phyloP scores from a whole-genome alignment of 1,284 basidiomycete genomes.

The Trichosporon asahii region DNA sequence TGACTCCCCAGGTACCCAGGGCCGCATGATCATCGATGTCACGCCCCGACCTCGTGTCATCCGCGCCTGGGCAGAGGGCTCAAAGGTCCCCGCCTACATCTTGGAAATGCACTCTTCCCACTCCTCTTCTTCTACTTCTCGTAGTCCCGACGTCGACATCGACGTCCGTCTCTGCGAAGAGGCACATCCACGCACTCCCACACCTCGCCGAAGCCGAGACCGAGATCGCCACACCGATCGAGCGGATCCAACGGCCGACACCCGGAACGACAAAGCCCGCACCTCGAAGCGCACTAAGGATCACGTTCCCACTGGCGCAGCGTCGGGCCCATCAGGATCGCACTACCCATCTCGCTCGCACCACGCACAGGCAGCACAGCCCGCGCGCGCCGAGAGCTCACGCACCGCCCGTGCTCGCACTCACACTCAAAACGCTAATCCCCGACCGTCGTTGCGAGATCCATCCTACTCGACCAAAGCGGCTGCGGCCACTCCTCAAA shows the following conservation, averaged over 20 bases:
- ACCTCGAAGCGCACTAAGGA: background rate
- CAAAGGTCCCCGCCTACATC: background rate
- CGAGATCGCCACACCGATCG: background rate
- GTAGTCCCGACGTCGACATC: background rate
- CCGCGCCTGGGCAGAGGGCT: background rate
- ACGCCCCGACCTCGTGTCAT: background rate
- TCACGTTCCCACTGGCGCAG: background rate
- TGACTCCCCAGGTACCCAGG: background rate
- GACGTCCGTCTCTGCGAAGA: background rate
- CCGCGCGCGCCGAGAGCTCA: background rate
- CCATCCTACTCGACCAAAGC: background rate
- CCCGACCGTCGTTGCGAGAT: background rate
- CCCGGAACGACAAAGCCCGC: background rate
- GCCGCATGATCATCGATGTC: conserved; percentile 1
- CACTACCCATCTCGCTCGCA: background rate
- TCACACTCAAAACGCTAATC: background rate
- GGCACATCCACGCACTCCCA: background rate
- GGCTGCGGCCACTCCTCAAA: background rate
- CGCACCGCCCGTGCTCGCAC: background rate
- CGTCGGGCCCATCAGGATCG: background rate
- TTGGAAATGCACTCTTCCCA: background rate
- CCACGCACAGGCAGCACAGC: background rate
- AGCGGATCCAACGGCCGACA: background rate
- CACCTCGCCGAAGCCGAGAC: background rate
- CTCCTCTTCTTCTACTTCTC: background rate